Base-by-base conservation (phyloP, 1,139 yeast genomes). In the Hyphopichia wangnamkhiaoensis region DNA sequence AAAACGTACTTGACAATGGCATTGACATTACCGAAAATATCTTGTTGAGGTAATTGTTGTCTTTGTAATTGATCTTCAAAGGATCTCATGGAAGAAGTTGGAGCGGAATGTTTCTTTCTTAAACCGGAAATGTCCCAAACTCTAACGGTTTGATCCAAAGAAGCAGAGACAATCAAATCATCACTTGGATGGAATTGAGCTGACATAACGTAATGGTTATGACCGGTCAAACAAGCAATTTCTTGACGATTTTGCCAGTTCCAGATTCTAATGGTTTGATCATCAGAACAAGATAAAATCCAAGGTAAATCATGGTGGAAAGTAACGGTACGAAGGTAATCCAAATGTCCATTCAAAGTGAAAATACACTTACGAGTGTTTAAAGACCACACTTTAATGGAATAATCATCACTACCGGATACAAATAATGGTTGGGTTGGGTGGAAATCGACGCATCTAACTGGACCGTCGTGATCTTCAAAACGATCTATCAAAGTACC, bases 161-260 rank as follows among this genome's bases (percentile, higher is more conserved):
- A 90, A 3, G 98, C 95, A 27, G 96, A 87, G 17, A 94, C 97
- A 53, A 94, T 84, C 56, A 94, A 76, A 61, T 94, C 98, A 53
- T 94, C 97, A 36, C 83, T 74, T 32, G 97, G 98, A 61, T 94
- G 99, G 77, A 94, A 94, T 65, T 88, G 95, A 2, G 98, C 98
- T 52, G 95, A 86, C 95, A 93, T 88, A 44, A 94, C 98, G 63
- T 94, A 94, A 68, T 94, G 98, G 65, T 90, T 91, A 65, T 94
- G 99, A 45, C 99, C 98, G 6, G 98, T 93, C 54, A 94, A 73
- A 56, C 97, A 89, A 18, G 98, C 98, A 56, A 94, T 86, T 60
- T 93, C 98, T 63, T 90, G 95, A 53, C 98, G 84, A 61, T 91
- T 91, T 71, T 94, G 98, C 98, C 98, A 94, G 68, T 94, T 94